Base-by-base conservation (phyloP, 2,329 filamentous ascomycete genomes). In the Didymella lethalis region DNA sequence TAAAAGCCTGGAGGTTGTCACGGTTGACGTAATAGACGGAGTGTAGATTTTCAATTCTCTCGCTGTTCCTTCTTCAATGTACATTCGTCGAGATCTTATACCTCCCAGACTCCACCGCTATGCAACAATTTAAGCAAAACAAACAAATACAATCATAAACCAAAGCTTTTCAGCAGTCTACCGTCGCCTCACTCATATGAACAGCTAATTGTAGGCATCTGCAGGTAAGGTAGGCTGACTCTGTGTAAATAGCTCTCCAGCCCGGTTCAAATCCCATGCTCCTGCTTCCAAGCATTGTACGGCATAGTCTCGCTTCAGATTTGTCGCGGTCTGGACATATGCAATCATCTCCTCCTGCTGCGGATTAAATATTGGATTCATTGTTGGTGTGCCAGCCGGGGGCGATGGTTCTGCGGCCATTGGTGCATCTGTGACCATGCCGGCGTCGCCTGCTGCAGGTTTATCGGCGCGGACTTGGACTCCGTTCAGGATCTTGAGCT, bases 261-360 rank as follows among this genome's bases (percentile, higher is more conserved):
- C 94, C 64, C 86, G 85, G 36, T 90, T 85, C 48, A 93, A 86
- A 73, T 96, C 86, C 92, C 93, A 98, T 36, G 84, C 85, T 56
- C 89, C 91, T 59, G 93, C 88, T 2, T 86, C 84, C 16, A 98
- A 82, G 69, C 94, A 97, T 82, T 96, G 85, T 66, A 89, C 85
- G 1, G 93, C 90, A 74, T 90, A 96, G 58, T 90, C 83, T 10
- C 88, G 78, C 8, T 87, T 95, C 88, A 99, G 92, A 57, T 88
- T 87, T 1, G 93, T 97, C 69, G 87, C 87, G 64, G 87, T 87
- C 64, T 87, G 89, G 51, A 97, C 84, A 73, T 95, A 88, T 20
- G 81, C 67, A 23, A 87, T 81, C 72, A 96, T 82, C 79, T 93
- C 87, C 63, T 89, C 86, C 67, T 90, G 85, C 65, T 90, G 55